Conservation (phyloP, 371 early-diverging fungal genomes). For the Nematocida sp. region DNA sequence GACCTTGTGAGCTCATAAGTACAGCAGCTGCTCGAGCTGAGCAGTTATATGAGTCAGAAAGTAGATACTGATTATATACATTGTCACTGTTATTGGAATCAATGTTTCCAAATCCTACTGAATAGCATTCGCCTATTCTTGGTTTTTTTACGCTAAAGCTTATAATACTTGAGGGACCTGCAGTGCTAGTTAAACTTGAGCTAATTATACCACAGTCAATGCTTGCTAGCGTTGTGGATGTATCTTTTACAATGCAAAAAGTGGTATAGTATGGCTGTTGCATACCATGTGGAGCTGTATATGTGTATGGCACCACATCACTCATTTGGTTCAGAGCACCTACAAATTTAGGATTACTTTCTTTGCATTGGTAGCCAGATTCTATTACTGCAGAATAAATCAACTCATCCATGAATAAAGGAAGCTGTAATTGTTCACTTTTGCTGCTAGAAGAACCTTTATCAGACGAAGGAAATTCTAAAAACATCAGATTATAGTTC, state of each 20-base stretch:
- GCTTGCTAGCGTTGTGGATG: background rate
- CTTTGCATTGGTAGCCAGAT: background rate
- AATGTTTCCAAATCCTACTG: background rate
- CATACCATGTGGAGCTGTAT: background rate
- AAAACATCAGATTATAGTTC: background rate
- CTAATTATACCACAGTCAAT: too few relatives aligned
- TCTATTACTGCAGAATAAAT: background rate
- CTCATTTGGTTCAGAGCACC: background rate
- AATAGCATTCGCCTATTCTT: background rate
- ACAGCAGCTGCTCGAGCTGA: background rate
- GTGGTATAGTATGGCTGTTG: background rate
- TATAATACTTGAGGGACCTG: background rate
- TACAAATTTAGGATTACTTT: background rate
- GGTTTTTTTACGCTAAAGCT: background rate
- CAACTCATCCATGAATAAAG: background rate
- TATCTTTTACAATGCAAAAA: background rate
- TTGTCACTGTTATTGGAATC: background rate
- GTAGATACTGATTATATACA: background rate
- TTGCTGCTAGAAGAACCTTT: background rate
- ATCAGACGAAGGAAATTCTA: background rate
- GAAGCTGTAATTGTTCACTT: background rate
- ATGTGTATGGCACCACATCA: background rate
- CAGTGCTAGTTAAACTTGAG: too few relatives aligned
- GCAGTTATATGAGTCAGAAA: background rate
- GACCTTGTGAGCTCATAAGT: background rate